A percentile compares a stretch with the other conserved stretches of the same genome.
These are phyloP conservation scores for Syncephalastrum sp. DNA, from an alignment of 371 early-diverging fungal species.

Conservation along the genomic window DNA sequence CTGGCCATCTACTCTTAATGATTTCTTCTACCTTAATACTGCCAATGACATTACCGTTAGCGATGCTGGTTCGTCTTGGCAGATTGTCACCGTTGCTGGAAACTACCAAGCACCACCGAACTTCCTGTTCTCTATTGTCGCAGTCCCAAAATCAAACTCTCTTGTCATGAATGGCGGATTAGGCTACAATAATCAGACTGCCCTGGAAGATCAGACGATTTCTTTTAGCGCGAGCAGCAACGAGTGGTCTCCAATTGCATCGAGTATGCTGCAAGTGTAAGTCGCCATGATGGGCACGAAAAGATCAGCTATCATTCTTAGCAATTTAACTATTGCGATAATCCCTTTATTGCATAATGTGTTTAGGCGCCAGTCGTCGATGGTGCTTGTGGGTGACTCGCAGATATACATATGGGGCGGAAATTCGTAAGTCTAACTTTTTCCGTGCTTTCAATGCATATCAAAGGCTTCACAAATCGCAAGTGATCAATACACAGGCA, in stretches of 20 bases:
- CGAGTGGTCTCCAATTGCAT: slow-evolving; percentile 1
- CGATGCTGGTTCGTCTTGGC: slow-evolving; percentile 5
- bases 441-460: no score
- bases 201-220: slow-evolving; percentile 7
- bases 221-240: not conserved
- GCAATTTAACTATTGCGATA: not conserved
- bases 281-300: not conserved
- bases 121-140: slow-evolving; percentile 5
- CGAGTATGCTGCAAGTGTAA: slow-evolving; percentile 6
- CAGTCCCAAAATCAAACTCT: not conserved
- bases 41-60: slow-evolving; percentile 1
- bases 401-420: slow-evolving; percentile 7
- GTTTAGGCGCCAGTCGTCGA: slow-evolving; percentile 3
- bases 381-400: not conserved
- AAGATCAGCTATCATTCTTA: no score
- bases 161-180: slow-evolving; percentile 9
- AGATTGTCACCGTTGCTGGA: not conserved
- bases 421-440: not conserved
- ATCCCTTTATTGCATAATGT: no score
- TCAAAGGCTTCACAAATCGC: slow-evolving; percentile 35
- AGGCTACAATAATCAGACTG: slow-evolving; percentile 6
- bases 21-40: slow-evolving; percentile 1
- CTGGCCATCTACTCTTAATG: not conserved
- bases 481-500: slow-evolving; percentile 63
- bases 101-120: not conserved